phyloP scores from a whole-genome alignment of 192 early-diverging fungal species.

The Coemansia sp. region DNA sequence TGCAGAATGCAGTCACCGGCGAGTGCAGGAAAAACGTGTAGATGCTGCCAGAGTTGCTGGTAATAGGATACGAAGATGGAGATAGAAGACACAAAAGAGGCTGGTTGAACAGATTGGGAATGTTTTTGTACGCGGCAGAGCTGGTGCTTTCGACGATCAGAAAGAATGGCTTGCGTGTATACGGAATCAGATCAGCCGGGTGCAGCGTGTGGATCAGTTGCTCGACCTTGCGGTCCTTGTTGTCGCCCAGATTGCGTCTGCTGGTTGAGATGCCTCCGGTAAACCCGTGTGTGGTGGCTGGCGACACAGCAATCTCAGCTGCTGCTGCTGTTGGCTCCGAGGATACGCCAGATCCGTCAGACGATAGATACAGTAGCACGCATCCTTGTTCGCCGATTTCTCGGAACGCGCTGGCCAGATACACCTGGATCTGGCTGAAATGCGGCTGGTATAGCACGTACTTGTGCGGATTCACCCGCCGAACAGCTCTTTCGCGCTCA shows the following conservation, averaged over 20 bases:
- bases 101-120: slow-evolving; percentile 86
- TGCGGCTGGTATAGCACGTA: slow-evolving; percentile 91
- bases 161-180: slow-evolving; percentile 93
- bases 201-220: slow-evolving; percentile 76
- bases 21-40: slow-evolving; percentile 95
- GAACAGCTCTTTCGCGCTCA: slow-evolving; percentile 22
- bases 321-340: not conserved
- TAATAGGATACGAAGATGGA: slow-evolving; percentile 79
- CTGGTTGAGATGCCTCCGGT: slow-evolving; percentile 51
- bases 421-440: slow-evolving; percentile 87
- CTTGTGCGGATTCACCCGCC: slow-evolving; percentile 80
- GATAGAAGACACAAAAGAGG: slow-evolving; percentile 86
- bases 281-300: slow-evolving; percentile 27
- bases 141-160: slow-evolving; percentile 92
- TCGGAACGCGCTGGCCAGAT: slow-evolving; percentile 87
- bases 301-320: not conserved
- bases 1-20: slow-evolving; percentile 86
- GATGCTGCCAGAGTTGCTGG: slow-evolving; percentile 76
- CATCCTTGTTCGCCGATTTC: slow-evolving; percentile 87
- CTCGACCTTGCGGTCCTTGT: slow-evolving; percentile 33
- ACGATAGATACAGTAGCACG: slow-evolving; percentile 86
- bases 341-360: slow-evolving; percentile 65
- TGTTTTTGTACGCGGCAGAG: slow-evolving; percentile 79
- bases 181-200: slow-evolving; percentile 89
- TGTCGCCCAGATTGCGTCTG: slow-evolving; percentile 37